phyloP scores from a whole-genome alignment of 495 filamentous ascomycete genomes.

The Neurospora sp. region DNA sequence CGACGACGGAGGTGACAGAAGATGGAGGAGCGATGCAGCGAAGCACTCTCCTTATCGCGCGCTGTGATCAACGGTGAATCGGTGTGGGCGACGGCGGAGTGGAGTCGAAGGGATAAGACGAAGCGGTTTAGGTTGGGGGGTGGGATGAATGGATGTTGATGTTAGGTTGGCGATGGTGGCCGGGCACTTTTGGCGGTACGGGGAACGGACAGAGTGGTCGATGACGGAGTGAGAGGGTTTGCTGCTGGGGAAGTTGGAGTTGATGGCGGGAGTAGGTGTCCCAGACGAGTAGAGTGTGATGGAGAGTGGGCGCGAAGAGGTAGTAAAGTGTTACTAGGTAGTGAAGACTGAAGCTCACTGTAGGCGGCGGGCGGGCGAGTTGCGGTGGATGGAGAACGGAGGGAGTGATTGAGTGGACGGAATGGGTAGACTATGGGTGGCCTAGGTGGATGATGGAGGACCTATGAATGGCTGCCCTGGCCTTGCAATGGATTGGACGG shows the following conservation, averaged over 20 bases:
- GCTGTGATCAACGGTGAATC: conserved; percentile 17
- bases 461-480: neutral
- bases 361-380: neutral
- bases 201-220: neutral
- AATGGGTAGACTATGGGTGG: neutral
- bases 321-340: neutral
- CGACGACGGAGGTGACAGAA: conserved; percentile 6
- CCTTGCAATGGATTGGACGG: neutral
- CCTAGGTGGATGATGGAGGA: neutral
- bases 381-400: neutral
- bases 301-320: neutral
- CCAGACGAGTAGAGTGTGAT: neutral
- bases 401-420: neutral
- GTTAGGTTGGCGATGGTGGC: neutral
- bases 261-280: neutral
- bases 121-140: neutral
- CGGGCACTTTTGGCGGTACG: neutral
- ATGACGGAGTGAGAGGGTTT: neutral
- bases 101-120: conserved; percentile 13
- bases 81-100: conserved; percentile 16
- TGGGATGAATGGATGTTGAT: conserved; percentile 1
- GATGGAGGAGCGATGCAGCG: conserved; percentile 8
- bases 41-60: conserved; percentile 18
- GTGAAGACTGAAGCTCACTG: neutral
- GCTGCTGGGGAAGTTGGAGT: neutral